Conservation (phyloP, 1,284 basidiomycete species). For the Chiua sp. region DNA sequence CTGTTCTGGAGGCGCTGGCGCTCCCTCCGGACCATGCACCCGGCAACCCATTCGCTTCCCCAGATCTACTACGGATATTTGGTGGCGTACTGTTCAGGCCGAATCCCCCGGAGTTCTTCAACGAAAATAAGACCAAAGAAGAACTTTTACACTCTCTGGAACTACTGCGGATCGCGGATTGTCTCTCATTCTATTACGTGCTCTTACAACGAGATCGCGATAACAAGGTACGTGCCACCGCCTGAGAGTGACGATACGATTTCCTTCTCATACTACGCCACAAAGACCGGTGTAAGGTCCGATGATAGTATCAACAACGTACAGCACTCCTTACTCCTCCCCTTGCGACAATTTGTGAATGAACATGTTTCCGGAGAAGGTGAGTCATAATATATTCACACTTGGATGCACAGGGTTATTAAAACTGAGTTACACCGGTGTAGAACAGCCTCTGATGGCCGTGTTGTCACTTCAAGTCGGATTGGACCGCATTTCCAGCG, state of each 20-base stretch:
- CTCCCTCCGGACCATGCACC: conserved; percentile 15
- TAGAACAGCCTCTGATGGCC: conserved; percentile 33
- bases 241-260: background rate
- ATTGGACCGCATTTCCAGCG: conserved; percentile 34
- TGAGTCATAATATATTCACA: conserved; percentile 11
- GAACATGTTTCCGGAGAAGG: conserved; percentile 24
- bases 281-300: conserved; percentile 31
- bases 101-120: conserved; percentile 31
- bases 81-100: conserved; percentile 34
- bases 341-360: conserved; percentile 30
- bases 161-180: conserved; percentile 34
- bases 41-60: conserved; percentile 30
- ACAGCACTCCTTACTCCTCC: conserved; percentile 25
- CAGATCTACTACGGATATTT: conserved; percentile 29
- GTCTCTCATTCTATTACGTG: conserved; percentile 39
- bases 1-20: conserved; percentile 56
- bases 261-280: conserved; percentile 3
- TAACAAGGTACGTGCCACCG: conserved; percentile 22
- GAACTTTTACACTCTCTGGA: conserved; percentile 34
- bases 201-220: conserved; percentile 32
- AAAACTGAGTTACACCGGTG: conserved; percentile 1
- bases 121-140: conserved; percentile 18
- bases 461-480: conserved; percentile 29
- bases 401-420: background rate
- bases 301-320: conserved; percentile 24